Conservation (phyloP, 495 filamentous ascomycete species). For the Aspergillus coremiiformis region DNA sequence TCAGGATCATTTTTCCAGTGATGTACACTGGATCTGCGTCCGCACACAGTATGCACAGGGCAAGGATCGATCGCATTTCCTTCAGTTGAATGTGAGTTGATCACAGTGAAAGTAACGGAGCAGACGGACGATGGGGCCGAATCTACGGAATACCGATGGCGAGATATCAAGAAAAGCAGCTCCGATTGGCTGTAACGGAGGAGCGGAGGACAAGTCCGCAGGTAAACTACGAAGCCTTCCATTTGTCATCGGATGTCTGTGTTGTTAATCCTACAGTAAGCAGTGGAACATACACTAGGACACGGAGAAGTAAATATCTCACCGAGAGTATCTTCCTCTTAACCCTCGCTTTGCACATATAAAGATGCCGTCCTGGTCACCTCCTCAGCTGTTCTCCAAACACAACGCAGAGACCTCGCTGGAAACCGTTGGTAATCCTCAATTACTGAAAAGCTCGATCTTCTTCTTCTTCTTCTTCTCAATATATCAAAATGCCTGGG, state of each 20-base stretch:
- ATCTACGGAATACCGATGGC: background rate
- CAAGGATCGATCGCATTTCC: conserved; percentile 42
- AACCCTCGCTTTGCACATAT: background rate
- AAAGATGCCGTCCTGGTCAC: background rate
- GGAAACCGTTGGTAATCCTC: background rate
- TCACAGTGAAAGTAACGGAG: background rate
- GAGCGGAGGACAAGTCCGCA: conserved; percentile 4
- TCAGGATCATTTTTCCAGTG: conserved; percentile 12
- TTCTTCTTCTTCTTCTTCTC: background rate
- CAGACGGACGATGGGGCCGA: background rate
- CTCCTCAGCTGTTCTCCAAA: background rate
- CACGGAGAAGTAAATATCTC: background rate
- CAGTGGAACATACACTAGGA: background rate
- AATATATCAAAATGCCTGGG: conserved; percentile 8
- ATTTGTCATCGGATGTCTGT: background rate
- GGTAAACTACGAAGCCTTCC: background rate
- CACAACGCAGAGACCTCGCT: background rate
- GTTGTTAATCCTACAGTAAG: background rate
- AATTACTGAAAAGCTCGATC: background rate
- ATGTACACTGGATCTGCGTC: conserved; percentile 14
- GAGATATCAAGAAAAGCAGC: background rate
- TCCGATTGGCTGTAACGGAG: background rate
- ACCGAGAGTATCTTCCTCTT: background rate
- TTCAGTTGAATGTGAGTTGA: background rate
- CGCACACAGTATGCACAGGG: conserved; percentile 45